phyloP scores from a whole-genome alignment of 2,329 filamentous ascomycete species.

The Phyllosticta citriasiana region DNA sequence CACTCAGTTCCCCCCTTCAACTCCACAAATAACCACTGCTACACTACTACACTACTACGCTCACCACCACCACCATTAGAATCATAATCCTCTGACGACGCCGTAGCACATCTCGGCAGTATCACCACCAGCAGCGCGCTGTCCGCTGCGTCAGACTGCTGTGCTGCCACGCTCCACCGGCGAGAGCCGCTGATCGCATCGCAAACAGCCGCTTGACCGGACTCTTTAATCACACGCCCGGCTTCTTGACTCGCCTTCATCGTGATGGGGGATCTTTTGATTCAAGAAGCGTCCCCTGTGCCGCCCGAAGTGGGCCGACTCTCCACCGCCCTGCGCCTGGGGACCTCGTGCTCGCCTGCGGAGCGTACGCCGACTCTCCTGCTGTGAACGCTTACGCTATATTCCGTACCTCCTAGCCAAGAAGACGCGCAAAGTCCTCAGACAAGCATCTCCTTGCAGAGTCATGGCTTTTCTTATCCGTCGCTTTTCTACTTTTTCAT shows the following conservation, averaged over 20 bases:
- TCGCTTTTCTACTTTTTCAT: not conserved
- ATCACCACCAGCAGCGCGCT: not conserved
- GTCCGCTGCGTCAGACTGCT: not conserved
- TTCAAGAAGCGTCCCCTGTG: not conserved
- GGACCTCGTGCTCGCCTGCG: not conserved
- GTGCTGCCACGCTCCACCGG: not conserved
- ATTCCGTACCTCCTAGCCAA: not conserved
- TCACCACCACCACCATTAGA: not conserved
- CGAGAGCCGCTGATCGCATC: not conserved
- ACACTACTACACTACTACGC: not conserved
- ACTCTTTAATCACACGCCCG: not conserved
- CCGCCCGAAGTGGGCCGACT: not conserved
- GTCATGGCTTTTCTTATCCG: not conserved
- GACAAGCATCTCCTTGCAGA: not conserved
- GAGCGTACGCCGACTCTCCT: not conserved
- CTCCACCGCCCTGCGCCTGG: not conserved
- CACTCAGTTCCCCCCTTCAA: not conserved
- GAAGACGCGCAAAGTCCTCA: not conserved
- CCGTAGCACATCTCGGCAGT: not conserved
- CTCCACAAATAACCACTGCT: not conserved
- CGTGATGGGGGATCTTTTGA: not conserved
- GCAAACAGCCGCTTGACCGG: not conserved
- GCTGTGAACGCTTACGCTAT: not conserved
- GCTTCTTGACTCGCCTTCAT: not conserved
- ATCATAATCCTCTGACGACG: not conserved